Evolutionary conservation across 2,329 filamentous ascomycete species (phyloP).

Genomic region (Ophiognomonia clavigignenti-juglandacearum): DNA sequence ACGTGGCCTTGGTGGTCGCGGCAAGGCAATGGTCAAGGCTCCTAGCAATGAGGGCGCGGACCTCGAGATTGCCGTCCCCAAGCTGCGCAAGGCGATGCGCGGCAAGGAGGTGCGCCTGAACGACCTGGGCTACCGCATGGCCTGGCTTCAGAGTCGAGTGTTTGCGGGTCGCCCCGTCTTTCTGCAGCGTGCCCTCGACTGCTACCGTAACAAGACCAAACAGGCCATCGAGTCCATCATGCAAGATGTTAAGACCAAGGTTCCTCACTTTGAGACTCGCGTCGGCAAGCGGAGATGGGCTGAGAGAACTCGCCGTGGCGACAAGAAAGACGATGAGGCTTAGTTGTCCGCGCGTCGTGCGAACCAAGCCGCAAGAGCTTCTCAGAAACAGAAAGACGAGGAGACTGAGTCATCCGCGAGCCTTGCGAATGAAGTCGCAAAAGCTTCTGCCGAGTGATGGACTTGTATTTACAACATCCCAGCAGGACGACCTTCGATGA

Average conservation of each 20-base stretch:
- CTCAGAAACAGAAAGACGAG: no score
- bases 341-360: no score
- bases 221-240: conserved; percentile 74
- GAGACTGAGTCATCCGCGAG: no score
- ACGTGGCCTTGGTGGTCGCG: conserved; percentile 26
- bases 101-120: conserved; percentile 87
- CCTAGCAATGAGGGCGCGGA: conserved; percentile 63
- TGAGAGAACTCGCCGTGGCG: conserved; percentile 45
- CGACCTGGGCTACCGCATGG: conserved; percentile 91
- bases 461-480: neutral
- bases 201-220: conserved; percentile 88
- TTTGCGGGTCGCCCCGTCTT: conserved; percentile 85
- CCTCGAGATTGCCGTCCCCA: conserved; percentile 68
- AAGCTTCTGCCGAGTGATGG: neutral
- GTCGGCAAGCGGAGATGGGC: conserved; percentile 76
- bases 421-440: no score
- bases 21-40: conserved; percentile 51
- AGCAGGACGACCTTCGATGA: neutral
- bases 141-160: conserved; percentile 90
- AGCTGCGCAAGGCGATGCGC: conserved; percentile 63
- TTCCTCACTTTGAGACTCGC: conserved; percentile 84
- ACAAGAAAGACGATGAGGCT: conserved; percentile 29
- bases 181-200: conserved; percentile 86
- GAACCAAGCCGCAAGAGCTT: no score
- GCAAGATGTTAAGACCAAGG: conserved; percentile 67